Evolutionary conservation across 129 eudicot genomes (phyloP).

Genomic region (Ambrosia artemisiifolia): DNA sequence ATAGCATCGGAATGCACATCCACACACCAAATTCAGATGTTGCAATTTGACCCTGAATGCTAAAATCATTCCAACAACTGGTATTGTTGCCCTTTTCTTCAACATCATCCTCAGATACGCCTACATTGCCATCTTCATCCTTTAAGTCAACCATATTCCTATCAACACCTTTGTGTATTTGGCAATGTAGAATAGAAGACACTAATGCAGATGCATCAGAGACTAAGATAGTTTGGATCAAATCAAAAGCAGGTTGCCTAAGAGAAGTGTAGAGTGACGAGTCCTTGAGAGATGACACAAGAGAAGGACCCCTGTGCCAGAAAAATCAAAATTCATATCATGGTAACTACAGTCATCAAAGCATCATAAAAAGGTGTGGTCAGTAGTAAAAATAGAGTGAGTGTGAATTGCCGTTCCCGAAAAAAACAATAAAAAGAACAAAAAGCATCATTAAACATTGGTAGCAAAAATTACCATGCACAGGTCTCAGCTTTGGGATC

Average conservation of each 20-base stretch:
- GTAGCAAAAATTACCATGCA: constrained; percentile 2
- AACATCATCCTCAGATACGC: constrained; percentile 28
- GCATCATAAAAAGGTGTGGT: background rate
- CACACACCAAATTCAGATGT: constrained; percentile 48
- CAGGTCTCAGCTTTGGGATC: background rate
- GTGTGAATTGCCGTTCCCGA: no score
- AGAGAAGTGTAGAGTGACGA: constrained; percentile 70
- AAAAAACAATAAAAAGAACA: no score
- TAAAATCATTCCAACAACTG: constrained; percentile 80
- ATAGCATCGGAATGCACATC: constrained; percentile 94
- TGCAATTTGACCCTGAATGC: constrained; percentile 48
- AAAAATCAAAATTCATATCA: constrained; percentile 23
- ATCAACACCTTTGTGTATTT: constrained; percentile 40
- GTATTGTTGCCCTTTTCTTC: constrained; percentile 46
- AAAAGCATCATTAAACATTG: background rate
- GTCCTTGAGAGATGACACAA: constrained; percentile 85
- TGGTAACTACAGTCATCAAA: background rate
- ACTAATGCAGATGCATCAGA: constrained; percentile 92
- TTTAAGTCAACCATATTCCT: constrained; percentile 32
- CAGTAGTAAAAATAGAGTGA: no score
- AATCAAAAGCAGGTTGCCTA: constrained; percentile 95
- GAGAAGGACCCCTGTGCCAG: constrained; percentile 86
- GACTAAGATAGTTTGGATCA: constrained; percentile 74
- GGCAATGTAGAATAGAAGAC: constrained; percentile 44
- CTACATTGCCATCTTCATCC: constrained; percentile 61